These are phyloP conservation scores for Melampsora larici-populina DNA, from an alignment of 1,284 basidiomycete species.

Conservation along the genomic window DNA sequence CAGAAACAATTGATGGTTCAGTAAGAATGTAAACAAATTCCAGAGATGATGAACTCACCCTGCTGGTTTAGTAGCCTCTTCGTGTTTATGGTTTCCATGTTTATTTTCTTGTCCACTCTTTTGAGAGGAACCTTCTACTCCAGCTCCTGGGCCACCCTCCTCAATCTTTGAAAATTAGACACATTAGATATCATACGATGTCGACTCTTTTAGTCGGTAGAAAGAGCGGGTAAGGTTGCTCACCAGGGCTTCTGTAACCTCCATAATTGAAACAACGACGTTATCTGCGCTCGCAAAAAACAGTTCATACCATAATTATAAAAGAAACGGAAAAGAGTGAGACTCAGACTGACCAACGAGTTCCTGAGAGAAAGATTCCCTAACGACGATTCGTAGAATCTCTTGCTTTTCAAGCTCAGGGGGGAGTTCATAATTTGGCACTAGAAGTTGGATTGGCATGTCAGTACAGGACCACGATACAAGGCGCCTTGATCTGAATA, in stretches of 20 bases:
- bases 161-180: neutral
- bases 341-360: constrained; percentile 21
- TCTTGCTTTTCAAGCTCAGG: constrained; percentile 67
- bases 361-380: constrained; percentile 64
- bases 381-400: constrained; percentile 80
- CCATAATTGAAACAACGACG: constrained; percentile 22
- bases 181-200: neutral
- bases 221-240: neutral
- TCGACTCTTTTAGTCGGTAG: neutral
- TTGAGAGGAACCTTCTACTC: neutral
- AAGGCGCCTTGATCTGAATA: neutral
- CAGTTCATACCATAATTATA: neutral
- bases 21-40: neutral
- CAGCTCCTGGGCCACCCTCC: constrained; percentile 20
- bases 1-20: neutral
- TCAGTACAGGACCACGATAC: constrained; percentile 44
- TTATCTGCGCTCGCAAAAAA: neutral
- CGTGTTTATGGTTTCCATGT: constrained; percentile 27
- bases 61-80: constrained; percentile 3
- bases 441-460: constrained; percentile 32
- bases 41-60: constrained; percentile 3
- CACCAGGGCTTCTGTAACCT: constrained; percentile 33
- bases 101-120: constrained; percentile 13
- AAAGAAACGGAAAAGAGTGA: neutral
- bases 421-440: constrained; percentile 66